Evolutionary conservation across 306 rosid genomes (phyloP).

Genomic region (Acacia acuminata): DNA sequence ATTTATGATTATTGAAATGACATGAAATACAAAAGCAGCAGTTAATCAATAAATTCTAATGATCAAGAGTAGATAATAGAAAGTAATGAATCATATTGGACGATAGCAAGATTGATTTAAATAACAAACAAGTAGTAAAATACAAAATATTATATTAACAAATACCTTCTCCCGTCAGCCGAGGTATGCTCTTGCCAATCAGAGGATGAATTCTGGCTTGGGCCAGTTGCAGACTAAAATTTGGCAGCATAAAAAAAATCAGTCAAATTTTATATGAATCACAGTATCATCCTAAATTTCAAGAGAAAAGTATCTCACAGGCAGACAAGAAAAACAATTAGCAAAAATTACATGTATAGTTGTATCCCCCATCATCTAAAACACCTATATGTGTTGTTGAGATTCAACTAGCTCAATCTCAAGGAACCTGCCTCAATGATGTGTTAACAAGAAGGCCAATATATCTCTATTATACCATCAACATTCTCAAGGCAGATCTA

Average conservation of each 20-base stretch:
- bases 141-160: constrained; percentile 5
- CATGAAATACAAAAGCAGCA: constrained; percentile 29
- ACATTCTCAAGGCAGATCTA: constrained; percentile 24
- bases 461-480: not conserved
- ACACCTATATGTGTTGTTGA: not conserved
- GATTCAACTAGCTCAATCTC: constrained; percentile 20
- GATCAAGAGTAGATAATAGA: constrained; percentile 7
- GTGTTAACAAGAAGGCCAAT: constrained; percentile 5
- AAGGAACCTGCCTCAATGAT: constrained; percentile 17
- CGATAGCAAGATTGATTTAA: constrained; percentile 9
- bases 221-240: constrained; percentile 56
- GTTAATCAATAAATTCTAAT: constrained; percentile 6
- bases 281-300: not conserved
- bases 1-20: constrained; percentile 4
- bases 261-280: constrained; percentile 31
- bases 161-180: constrained; percentile 92
- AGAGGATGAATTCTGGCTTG: constrained; percentile 60
- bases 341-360: constrained; percentile 9
- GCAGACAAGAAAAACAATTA: constrained; percentile 10
- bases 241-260: constrained; percentile 24
- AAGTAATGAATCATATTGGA: not conserved
- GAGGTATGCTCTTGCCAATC: constrained; percentile 99
- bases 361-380: not conserved
- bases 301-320: constrained; percentile 12
- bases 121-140: constrained; percentile 5